Base-by-base conservation (phyloP, 805 yeast species). In the Candida succiphila region DNA sequence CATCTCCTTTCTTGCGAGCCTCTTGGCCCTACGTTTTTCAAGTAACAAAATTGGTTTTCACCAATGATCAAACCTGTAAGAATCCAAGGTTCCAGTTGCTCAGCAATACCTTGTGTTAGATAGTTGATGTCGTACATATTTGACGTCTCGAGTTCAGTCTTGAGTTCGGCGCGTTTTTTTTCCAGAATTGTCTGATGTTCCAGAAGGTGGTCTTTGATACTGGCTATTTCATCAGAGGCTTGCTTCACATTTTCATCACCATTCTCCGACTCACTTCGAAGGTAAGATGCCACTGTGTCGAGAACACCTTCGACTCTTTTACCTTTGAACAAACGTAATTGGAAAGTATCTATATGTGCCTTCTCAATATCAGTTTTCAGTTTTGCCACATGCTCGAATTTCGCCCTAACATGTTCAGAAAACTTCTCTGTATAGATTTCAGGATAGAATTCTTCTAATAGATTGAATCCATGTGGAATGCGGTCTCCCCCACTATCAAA, bases 31-130 rank as follows among this genome's bases (percentile, higher is more conserved):
- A 28, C 25, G 18, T 40, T 46, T 27, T 42, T 50, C 30, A 49
- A 33, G 33, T 47, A 60, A 23, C 49, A 60, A 37, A 56, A 63
- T 17, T 51, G 51, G 4, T 41, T 36, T 8, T 55, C 52, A 26
- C 46, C 51, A 9, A 63, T 28, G 3, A 64, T 48, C 3, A 60
- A 54, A 17, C 69, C 69, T 10, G 49, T 47, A 3, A 65, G 40
- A 6, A 61, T 33, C 51, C 61, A 63, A 4, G 67, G 65, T 19
- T 63, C 67, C 10, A 52, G 29, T 12, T 39, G 31, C 2, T 27
- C 32, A 10, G 46, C 48, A 13, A 36, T 28, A 4, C 42, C 41
- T 3, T 44, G 40, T 22, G 61, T 27, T 5, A 60, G 30, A 6
- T 27, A 33, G 5, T 54, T 44, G 13, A 58, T 45, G 33, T 60